These are phyloP conservation scores for Trichoderma sp. DNA, from an alignment of 2,329 filamentous ascomycete genomes.

Conservation along the genomic window DNA sequence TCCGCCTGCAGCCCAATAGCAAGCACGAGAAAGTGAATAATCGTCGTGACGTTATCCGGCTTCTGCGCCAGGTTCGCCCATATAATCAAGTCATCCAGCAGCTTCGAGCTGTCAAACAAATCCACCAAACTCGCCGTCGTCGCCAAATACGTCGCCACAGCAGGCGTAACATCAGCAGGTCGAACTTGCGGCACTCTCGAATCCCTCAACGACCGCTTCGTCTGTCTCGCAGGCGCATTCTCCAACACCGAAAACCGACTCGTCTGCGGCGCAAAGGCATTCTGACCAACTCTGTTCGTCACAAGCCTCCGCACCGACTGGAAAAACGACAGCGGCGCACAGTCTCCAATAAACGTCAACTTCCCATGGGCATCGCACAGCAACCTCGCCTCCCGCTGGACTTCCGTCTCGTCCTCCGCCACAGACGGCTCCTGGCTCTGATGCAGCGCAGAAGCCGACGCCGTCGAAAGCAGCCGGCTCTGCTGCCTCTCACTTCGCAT, in stretches of 20 bases:
- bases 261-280: slow-evolving; percentile 56
- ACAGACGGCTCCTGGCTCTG: slow-evolving; percentile 28
- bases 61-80: slow-evolving; percentile 47
- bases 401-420: slow-evolving; percentile 57
- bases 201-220: slow-evolving; percentile 20
- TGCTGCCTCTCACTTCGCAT: not conserved
- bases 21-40: slow-evolving; percentile 54
- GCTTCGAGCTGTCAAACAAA: slow-evolving; percentile 49
- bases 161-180: slow-evolving; percentile 35
- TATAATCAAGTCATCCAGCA: slow-evolving; percentile 46
- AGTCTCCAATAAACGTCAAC: slow-evolving; percentile 60
- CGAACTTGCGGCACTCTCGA: slow-evolving; percentile 36
- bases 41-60: slow-evolving; percentile 45
- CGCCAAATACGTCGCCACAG: slow-evolving; percentile 45
- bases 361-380: slow-evolving; percentile 58
- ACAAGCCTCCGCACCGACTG: slow-evolving; percentile 59
- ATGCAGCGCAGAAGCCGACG: not conserved
- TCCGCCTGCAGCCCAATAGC: slow-evolving; percentile 53
- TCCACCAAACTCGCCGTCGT: slow-evolving; percentile 53
- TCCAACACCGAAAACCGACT: slow-evolving; percentile 56
- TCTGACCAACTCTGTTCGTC: slow-evolving; percentile 51
- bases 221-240: slow-evolving; percentile 42
- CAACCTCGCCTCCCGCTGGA: slow-evolving; percentile 57
- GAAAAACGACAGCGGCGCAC: slow-evolving; percentile 60
- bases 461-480: slow-evolving; percentile 2